phyloP scores from a whole-genome alignment of 163 green algal genomes.

The Scenedesmus sp. region DNA sequence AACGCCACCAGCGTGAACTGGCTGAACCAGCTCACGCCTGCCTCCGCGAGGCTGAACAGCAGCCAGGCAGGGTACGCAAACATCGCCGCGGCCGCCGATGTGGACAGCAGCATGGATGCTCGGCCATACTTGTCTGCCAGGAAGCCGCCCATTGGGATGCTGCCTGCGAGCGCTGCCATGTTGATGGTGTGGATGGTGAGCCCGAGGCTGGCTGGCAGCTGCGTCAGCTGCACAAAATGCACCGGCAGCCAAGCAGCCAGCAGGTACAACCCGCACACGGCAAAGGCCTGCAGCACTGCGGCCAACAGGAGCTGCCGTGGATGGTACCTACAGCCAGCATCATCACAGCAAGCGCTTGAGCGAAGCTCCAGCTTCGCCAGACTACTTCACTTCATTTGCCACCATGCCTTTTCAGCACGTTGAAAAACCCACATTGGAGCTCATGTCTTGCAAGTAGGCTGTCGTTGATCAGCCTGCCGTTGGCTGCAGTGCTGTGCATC shows the following conservation, averaged over 20 bases:
- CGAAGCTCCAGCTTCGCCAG: background rate
- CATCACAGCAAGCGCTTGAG: background rate
- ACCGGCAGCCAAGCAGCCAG: constrained; percentile 40
- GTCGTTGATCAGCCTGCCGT: background rate
- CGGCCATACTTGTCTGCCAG: constrained; percentile 27
- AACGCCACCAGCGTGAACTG: constrained; percentile 44
- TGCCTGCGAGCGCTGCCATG: constrained; percentile 12
- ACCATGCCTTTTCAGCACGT: background rate
- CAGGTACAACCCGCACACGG: constrained; percentile 23
- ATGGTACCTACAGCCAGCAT: constrained; percentile 15
- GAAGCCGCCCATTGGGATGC: constrained; percentile 35
- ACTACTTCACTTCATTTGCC: background rate
- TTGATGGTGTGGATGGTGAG: constrained; percentile 36
- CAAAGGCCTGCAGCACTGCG: constrained; percentile 23
- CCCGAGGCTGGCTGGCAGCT: background rate
- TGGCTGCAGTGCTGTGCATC: background rate
- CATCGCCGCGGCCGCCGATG: background rate
- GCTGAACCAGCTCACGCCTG: constrained; percentile 1
- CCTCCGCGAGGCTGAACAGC: constrained; percentile 28
- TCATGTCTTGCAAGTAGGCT: too few species aligned
- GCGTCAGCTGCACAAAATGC: background rate
- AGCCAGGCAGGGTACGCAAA: constrained; percentile 52
- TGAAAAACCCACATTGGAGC: too few species aligned
- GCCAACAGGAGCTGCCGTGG: background rate
- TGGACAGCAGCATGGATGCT: constrained; percentile 32